Percentiles rank a stretch among this genome's conserved stretches.
Evolutionary conservation across 2,329 filamentous ascomycete species (phyloP).

Genomic region (Thielaviopsis populi): DNA sequence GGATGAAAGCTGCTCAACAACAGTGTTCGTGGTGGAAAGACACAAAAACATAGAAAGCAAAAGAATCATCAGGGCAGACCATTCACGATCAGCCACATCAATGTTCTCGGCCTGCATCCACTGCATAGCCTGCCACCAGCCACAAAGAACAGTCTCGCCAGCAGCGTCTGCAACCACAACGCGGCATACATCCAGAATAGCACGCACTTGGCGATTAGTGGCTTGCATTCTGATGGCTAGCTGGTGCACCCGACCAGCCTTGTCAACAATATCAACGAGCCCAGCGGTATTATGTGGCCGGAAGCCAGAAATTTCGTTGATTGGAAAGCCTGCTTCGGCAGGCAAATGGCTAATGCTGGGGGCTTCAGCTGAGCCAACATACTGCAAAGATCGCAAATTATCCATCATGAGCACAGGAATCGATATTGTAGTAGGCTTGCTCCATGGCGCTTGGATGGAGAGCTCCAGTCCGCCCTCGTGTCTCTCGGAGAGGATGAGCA

Average conservation of each 20-base stretch:
- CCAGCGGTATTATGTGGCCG: conserved; percentile 44
- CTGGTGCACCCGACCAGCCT: conserved; percentile 47
- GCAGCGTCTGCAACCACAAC: conserved; percentile 46
- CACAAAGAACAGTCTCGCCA: conserved; percentile 46
- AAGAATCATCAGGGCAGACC: conserved; percentile 51
- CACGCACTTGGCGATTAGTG: conserved; percentile 44
- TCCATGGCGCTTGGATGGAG: conserved; percentile 63
- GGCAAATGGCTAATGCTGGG: conserved; percentile 36
- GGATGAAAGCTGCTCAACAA: conserved; percentile 20
- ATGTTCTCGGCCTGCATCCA: conserved; percentile 45
- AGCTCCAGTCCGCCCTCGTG: conserved; percentile 49
- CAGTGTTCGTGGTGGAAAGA: conserved; percentile 26
- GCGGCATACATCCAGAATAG: conserved; percentile 45
- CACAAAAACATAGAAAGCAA: conserved; percentile 49
- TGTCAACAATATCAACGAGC: conserved; percentile 50
- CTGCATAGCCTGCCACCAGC: conserved; percentile 59
- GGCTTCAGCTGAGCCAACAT: conserved; percentile 35
- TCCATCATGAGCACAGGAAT: conserved; percentile 46
- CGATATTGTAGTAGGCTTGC: conserved; percentile 49
- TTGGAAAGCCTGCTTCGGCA: conserved; percentile 32
- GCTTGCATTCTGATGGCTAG: conserved; percentile 54
- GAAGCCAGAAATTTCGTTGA: conserved; percentile 37
- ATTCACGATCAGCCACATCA: conserved; percentile 42
- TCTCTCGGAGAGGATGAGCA: conserved; percentile 54
- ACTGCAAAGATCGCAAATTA: conserved; percentile 45